A percentile compares a stretch with the other conserved stretches of the same genome.
Conservation (phyloP, 148 eudicot genomes). For the Arctostaphylos glauca region DNA sequence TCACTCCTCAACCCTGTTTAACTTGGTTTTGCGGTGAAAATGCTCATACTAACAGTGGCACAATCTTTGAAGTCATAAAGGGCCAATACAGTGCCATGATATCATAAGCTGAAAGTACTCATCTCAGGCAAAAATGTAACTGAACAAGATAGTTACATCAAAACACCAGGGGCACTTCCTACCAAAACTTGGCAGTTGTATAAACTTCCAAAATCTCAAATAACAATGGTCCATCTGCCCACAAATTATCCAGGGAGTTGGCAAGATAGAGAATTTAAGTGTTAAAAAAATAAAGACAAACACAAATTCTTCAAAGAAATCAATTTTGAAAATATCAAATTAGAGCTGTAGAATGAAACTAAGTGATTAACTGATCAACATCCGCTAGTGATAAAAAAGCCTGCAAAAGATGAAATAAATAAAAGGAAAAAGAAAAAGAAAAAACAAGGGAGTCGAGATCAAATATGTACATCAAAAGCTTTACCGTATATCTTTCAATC, state of each 20-base stretch:
- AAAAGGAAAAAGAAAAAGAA: not conserved
- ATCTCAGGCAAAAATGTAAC: not conserved
- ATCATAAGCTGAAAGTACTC: not conserved
- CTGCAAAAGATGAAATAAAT: not conserved
- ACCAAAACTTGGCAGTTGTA: not conserved
- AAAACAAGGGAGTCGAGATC: not conserved
- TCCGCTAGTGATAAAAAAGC: not conserved
- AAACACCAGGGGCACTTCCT: not conserved
- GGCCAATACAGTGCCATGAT: not conserved
- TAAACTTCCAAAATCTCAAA: not conserved
- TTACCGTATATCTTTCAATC: conserved; percentile 90
- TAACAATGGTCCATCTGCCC: not conserved
- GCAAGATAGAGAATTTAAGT: not conserved
- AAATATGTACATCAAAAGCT: not conserved
- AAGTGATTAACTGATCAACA: not conserved
- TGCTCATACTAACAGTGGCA: not conserved
- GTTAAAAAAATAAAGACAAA: not conserved
- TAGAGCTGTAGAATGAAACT: not conserved
- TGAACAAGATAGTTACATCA: not conserved
- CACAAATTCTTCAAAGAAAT: conserved; percentile 4
- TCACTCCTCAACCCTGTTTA: not conserved
- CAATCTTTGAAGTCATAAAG: not conserved
- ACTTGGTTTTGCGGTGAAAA: conserved; percentile 6
- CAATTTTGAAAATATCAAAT: not conserved
- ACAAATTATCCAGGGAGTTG: not conserved